A percentile compares a stretch with the other conserved stretches of the same genome.
Evolutionary conservation across 306 rosid species (phyloP).

Genomic region (Corylus heterophylla): DNA sequence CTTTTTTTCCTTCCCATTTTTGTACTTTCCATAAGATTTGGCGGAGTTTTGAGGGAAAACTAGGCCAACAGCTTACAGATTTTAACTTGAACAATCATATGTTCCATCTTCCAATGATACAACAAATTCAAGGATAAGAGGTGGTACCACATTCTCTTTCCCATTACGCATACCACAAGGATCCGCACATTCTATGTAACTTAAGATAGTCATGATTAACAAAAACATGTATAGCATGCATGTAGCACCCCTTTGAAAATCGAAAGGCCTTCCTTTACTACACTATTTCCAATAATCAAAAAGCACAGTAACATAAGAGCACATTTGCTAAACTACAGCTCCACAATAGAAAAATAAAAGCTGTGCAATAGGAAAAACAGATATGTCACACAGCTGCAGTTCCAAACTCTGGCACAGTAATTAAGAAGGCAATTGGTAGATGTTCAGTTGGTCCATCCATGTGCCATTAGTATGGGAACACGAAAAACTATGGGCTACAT

Average conservation of each 20-base stretch:
- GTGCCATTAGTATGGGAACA: background rate
- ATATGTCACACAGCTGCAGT: background rate
- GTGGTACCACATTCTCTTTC: background rate
- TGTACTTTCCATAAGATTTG: too few relatives aligned
- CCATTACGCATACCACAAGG: background rate
- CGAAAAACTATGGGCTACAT: background rate
- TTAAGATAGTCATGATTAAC: background rate
- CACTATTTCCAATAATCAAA: background rate
- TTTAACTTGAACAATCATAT: background rate
- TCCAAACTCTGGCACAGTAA: background rate
- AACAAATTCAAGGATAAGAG: background rate
- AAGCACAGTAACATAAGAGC: background rate
- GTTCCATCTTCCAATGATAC: background rate
- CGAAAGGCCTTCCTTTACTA: background rate
- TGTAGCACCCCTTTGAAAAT: background rate
- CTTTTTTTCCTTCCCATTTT: too few relatives aligned
- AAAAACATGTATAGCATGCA: background rate
- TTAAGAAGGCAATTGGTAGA: slow-evolving; percentile 16
- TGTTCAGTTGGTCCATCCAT: background rate
- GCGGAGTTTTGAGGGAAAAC: background rate
- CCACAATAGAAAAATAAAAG: background rate
- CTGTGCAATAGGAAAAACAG: background rate
- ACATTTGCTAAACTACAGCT: background rate
- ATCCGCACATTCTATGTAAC: background rate
- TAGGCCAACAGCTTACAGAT: background rate